Evolutionary conservation across 2,329 filamentous ascomycete genomes (phyloP).

Genomic region (Trichoderma sp.): DNA sequence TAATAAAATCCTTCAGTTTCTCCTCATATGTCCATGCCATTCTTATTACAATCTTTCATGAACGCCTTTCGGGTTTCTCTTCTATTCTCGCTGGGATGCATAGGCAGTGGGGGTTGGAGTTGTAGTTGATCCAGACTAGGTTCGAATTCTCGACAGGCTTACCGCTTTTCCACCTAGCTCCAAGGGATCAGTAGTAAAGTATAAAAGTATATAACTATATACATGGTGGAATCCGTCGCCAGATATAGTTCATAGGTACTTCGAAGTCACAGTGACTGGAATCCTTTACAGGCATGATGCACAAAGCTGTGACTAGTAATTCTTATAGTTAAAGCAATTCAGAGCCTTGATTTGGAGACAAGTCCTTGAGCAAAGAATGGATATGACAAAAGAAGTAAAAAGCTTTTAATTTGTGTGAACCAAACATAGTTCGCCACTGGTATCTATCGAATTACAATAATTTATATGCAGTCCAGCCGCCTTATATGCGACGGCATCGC

Average conservation of each 20-base stretch:
- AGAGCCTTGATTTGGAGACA: not conserved
- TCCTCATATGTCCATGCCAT: not conserved
- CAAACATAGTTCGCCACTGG: not conserved
- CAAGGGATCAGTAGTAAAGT: not conserved
- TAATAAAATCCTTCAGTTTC: not conserved
- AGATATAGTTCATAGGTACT: no score
- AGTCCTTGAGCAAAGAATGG: fast-evolving
- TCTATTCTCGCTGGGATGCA: not conserved
- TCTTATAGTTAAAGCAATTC: not conserved
- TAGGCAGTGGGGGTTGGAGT: not conserved
- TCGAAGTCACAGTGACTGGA: not conserved
- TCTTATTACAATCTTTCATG: not conserved
- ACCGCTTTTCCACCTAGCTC: not conserved
- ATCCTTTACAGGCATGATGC: not conserved
- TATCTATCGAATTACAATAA: not conserved
- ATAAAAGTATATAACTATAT: not conserved
- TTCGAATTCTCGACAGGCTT: not conserved
- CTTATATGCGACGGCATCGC: not conserved
- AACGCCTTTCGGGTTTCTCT: not conserved
- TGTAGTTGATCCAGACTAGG: not conserved
- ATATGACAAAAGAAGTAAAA: not conserved
- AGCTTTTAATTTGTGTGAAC: not conserved
- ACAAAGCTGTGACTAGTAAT: not conserved
- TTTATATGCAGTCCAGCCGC: not conserved
- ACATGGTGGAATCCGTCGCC: not conserved